Evolutionary conservation across 768 basidiomycete species (phyloP).

Genomic region (Dacryopinax primogenitus): DNA sequence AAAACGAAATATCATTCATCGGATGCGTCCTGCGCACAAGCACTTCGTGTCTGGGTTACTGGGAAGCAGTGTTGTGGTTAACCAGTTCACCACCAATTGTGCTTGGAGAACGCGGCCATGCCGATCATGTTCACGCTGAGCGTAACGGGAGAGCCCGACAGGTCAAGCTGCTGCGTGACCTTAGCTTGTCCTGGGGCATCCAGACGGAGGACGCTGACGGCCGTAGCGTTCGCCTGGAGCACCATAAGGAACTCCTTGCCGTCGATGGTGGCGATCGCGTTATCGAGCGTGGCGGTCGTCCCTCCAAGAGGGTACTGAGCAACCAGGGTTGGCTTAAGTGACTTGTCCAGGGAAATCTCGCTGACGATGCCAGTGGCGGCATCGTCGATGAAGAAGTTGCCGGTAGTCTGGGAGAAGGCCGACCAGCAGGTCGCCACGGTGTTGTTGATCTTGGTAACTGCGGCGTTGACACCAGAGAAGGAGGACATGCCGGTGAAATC

Average conservation of each 20-base stretch:
- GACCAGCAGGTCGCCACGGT: background rate
- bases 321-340: background rate
- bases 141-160: background rate
- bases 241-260: conserved; percentile 34
- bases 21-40: too few species aligned
- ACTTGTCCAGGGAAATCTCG: background rate
- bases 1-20: too few species aligned
- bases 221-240: conserved; percentile 30
- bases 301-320: conserved; percentile 6
- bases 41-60: too few species aligned
- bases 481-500: background rate
- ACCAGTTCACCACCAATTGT: background rate
- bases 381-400: conserved; percentile 10
- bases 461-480: background rate
- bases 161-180: conserved; percentile 11
- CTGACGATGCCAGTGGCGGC: background rate
- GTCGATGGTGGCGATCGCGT: conserved; percentile 31
- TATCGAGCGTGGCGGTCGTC: conserved; percentile 31
- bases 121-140: background rate
- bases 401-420: conserved; percentile 2
- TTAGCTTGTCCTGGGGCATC: conserved; percentile 28
- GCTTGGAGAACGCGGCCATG: background rate
- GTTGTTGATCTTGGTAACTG: background rate
- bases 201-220: conserved; percentile 32
- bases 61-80: too few species aligned